Evolutionary conservation across 352 stramenopile species (phyloP), one percentile per base, ranked within the genome.

Genomic region (Phytopythium montanum): DNA sequence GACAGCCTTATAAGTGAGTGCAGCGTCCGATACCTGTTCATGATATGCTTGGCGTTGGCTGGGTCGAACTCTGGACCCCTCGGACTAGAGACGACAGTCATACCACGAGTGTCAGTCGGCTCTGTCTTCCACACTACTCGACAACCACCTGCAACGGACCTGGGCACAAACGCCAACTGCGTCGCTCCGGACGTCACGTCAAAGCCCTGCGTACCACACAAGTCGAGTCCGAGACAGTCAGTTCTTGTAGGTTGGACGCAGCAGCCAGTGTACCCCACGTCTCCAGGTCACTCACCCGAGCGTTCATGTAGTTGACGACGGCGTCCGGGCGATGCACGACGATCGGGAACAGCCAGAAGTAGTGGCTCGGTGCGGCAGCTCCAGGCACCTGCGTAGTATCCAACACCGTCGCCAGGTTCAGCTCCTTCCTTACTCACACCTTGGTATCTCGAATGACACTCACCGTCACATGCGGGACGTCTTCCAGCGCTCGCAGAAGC

Each of bases 281-380:
- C 19, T 46, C 14, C 9, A 14, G 54, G 14, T 21, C 1, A 71
- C 60, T 23, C 64, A 92, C 82, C 46, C 84, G 69, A 38, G 79
- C 64, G 67, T 91, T 90, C 85, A 95, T 93, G 70, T 76, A 80
- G 39, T 62, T 67, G 41, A 79, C 72, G 36, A 93, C 75, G 25
- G 66, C 55, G 38, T 68, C 57, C 13, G 85, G 85, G 2, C 73
- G 75, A 12, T 80, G 67, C 41, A 90, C 78, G 41, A 87, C 72
- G 48, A 95, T 76, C 4, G 85, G 85, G 42, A 92, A 93, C 16
- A 95, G 60, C 85, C 85, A 95, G 58, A 88, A 95, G 60, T 81
- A 89, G 69, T 95, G 85, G 28, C 82, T 80, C 5, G 73, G 56
- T 23, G 85, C 81, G 29, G 70, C 31, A 10, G 70, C 58, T 3